Base-by-base conservation (phyloP, 1,284 basidiomycete genomes). In the Tilletia horrida region DNA sequence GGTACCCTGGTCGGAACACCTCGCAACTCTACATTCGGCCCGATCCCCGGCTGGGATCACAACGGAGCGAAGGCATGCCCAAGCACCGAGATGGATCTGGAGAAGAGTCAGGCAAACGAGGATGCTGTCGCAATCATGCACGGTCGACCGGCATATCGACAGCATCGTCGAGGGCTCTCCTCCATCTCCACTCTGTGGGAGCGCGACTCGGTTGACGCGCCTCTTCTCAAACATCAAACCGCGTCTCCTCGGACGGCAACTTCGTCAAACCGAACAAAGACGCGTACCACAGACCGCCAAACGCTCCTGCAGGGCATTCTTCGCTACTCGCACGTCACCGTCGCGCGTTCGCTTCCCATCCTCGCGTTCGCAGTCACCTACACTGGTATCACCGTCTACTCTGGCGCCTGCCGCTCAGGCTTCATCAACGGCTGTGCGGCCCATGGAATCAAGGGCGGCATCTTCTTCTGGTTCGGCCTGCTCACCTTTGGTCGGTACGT, bases 401-500 rank as follows among this genome's bases (percentile, higher is more conserved):
- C 90, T 68, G 89, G 92, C 47, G 89, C 89, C 47, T 93, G 92
- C 82, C 86, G 92, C 21, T 43, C 52, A 27, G 52, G 57, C 67
- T 68, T 83, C 80, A 78, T 73, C 65, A 93, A 93, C 76, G 88
- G 87, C 0, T 97, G 93, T 75, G 85, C 93, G 21, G 94, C 95
- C 0, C 94, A 97, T 83, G 83, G 93, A 57, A 95, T 97, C 85
- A 97, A 92, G 89, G 84, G 73, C 29, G 87, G 85, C 23, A 75
- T 73, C 45, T 70, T 70, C 35, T 75, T 79, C 67, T 78, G 81
- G 75, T 97, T 93, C 82, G 95, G 94, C 14, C 83, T 97, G 4
- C 83, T 92, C 66, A 89, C 91, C 0, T 97, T 96, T 81, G 90
- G 88, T 29, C 90, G 95, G 25, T 97, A 92, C 84, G 87, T 96